Evolutionary conservation across 441 rosid species (phyloP).

Genomic region (Francoa sonchifolia): DNA sequence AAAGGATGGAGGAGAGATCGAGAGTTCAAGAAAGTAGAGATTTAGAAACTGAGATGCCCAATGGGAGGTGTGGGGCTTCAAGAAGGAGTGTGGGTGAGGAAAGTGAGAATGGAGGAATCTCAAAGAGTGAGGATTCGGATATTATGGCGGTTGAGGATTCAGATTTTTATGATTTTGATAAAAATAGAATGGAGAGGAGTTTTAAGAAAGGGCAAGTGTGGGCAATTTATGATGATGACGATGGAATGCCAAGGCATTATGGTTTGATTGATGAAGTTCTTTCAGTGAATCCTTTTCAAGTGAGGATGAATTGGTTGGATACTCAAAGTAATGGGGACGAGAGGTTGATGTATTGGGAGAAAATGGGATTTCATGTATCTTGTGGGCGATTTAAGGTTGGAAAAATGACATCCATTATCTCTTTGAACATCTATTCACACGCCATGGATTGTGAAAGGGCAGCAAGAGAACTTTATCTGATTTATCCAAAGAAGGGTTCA

Average conservation of each 20-base stretch:
- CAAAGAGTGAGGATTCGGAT: slow-evolving; percentile 17
- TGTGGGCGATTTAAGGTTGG: slow-evolving; percentile 64
- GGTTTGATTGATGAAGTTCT: slow-evolving; percentile 65
- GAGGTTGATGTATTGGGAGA: slow-evolving; percentile 33
- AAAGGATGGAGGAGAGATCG: slow-evolving; percentile 7
- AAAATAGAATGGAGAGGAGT: slow-evolving; percentile 46
- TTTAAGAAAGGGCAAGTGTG: slow-evolving; percentile 84
- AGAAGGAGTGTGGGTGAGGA: slow-evolving; percentile 13
- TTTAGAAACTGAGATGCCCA: slow-evolving; percentile 17
- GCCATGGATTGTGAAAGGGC: slow-evolving; percentile 64
- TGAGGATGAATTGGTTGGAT: slow-evolving; percentile 61
- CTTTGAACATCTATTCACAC: slow-evolving; percentile 57
- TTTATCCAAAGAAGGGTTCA: slow-evolving; percentile 74
- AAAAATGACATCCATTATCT: slow-evolving; percentile 23
- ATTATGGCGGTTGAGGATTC: slow-evolving; percentile 32
- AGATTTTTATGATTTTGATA: slow-evolving; percentile 49
- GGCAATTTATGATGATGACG: slow-evolving; percentile 52
- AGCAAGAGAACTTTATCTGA: slow-evolving; percentile 57
- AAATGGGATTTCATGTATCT: slow-evolving; percentile 29
- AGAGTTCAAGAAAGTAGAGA: slow-evolving; percentile 17
- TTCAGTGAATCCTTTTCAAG: slow-evolving; percentile 61
- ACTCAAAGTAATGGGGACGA: slow-evolving; percentile 28
- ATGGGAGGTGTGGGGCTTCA: slow-evolving; percentile 11
- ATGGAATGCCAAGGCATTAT: slow-evolving; percentile 64
- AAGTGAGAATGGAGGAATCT: slow-evolving; percentile 12